A percentile compares a stretch with the other conserved stretches of the same genome.
phyloP scores from a whole-genome alignment of 2,329 filamentous ascomycete genomes.

The Huntiella omanensis region DNA sequence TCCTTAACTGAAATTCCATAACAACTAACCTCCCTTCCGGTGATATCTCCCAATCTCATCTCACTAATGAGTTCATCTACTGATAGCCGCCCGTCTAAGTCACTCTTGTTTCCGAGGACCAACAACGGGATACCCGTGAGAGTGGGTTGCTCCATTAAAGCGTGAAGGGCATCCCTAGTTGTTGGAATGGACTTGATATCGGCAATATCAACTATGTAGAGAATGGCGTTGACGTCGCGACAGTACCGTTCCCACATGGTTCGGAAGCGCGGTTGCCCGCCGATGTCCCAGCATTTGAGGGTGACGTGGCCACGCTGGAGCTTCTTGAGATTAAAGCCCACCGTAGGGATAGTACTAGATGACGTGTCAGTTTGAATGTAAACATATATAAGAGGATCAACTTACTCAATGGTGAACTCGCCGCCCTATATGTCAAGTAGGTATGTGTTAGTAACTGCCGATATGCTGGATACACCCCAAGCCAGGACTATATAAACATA shows the following conservation, averaged over 20 bases:
- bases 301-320: constrained; percentile 97
- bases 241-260: constrained; percentile 99
- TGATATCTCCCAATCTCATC: constrained; percentile 75
- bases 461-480: too few relatives aligned
- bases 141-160: constrained; percentile 66
- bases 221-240: constrained; percentile 89
- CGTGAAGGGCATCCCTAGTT: constrained; percentile 82
- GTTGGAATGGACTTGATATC: constrained; percentile 63
- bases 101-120: constrained; percentile 93
- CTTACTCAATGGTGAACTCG: constrained; percentile 98
- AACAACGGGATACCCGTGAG: constrained; percentile 81
- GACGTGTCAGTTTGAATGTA: constrained; percentile 10
- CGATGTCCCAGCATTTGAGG: constrained; percentile 97
- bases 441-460: background rate
- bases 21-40: constrained; percentile 86
- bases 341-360: constrained; percentile 84
- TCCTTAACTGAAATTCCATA: constrained; percentile 98
- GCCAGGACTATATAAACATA: constrained; percentile 32
- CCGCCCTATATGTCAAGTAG: constrained; percentile 45
- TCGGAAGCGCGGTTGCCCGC: constrained; percentile 88
- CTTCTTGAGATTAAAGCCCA: constrained; percentile 98
- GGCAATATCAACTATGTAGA: constrained; percentile 95
- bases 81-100: constrained; percentile 73
- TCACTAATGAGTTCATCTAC: constrained; percentile 93
- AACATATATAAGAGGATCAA: constrained; percentile 20